Evolutionary conservation across 1,284 basidiomycete species (phyloP).

Genomic region (Leccinum solheimii): DNA sequence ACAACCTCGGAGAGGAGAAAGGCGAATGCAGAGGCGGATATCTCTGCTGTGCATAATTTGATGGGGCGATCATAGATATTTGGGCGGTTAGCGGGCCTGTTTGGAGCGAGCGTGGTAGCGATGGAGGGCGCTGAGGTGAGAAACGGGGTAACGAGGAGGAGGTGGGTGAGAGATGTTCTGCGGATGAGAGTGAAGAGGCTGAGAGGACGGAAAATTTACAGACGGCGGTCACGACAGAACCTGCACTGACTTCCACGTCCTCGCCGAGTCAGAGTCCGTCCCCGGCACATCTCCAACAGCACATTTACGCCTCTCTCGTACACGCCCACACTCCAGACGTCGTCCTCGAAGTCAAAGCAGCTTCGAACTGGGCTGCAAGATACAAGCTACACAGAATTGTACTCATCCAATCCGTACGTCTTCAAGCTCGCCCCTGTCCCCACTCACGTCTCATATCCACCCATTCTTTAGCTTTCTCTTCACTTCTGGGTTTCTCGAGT

Average conservation of each 20-base stretch:
- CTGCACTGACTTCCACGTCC: constrained; percentile 27
- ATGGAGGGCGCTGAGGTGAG: constrained; percentile 57
- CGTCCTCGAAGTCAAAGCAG: constrained; percentile 63
- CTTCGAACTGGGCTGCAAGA: constrained; percentile 61
- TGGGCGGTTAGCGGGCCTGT: constrained; percentile 40
- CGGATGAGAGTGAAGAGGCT: constrained; percentile 51
- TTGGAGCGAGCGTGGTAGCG: constrained; percentile 36
- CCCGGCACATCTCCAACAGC: constrained; percentile 58
- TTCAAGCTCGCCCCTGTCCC: neutral
- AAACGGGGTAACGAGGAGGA: constrained; percentile 58
- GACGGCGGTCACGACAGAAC: neutral
- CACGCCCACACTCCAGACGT: constrained; percentile 76
- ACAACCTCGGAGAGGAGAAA: constrained; percentile 92
- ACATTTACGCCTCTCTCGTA: constrained; percentile 76
- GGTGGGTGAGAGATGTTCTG: constrained; percentile 63
- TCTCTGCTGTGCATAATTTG: constrained; percentile 79
- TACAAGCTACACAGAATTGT: constrained; percentile 83
- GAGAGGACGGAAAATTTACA: constrained; percentile 41
- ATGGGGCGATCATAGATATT: constrained; percentile 85
- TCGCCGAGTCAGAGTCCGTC: constrained; percentile 32
- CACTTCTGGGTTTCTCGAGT: constrained; percentile 77
- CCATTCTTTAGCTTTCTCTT: constrained; percentile 82
- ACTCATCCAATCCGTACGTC: constrained; percentile 74
- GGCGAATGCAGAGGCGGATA: constrained; percentile 79
- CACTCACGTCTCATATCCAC: constrained; percentile 1